These are phyloP conservation scores for Candida tetrigidarum DNA, from an alignment of 1,139 yeast species.

Conservation along the genomic window DNA sequence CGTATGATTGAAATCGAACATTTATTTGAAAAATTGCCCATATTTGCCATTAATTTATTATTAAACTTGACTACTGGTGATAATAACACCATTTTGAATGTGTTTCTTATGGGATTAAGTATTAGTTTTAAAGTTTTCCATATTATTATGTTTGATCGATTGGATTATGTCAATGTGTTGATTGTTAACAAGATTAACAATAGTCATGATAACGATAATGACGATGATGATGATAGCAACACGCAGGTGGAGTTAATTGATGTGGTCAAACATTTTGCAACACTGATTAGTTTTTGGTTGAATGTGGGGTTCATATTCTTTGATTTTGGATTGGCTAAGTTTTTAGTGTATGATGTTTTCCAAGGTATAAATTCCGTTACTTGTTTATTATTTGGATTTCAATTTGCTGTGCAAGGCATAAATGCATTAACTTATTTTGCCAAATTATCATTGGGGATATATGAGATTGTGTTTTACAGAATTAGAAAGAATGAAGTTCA, in stretches of 20 bases:
- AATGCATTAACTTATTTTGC: conserved; percentile 53
- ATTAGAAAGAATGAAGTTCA: conserved; percentile 16
- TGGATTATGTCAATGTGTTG: conserved; percentile 54
- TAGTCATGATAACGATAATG: too few species aligned
- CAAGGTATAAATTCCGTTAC: conserved; percentile 54
- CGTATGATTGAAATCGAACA: conserved; percentile 80
- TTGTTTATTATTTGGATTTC: conserved; percentile 72
- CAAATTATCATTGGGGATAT: conserved; percentile 56
- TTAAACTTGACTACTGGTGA: conserved; percentile 66
- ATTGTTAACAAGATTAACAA: conserved; percentile 31
- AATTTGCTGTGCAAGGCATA: conserved; percentile 67
- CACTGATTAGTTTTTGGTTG: conserved; percentile 26
- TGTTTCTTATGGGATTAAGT: conserved; percentile 45
- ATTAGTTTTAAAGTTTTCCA: conserved; percentile 72
- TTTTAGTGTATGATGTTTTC: conserved; percentile 63
- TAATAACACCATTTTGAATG: conserved; percentile 54
- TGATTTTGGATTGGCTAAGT: conserved; percentile 58
- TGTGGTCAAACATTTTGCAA: conserved; percentile 13
- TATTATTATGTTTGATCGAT: conserved; percentile 68
- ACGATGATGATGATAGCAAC: too few species aligned
- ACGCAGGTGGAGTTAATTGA: conserved; percentile 17
- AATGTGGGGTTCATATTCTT: conserved; percentile 45
- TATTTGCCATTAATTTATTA: conserved; percentile 59
- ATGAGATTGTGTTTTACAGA: conserved; percentile 52
- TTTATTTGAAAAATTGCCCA: conserved; percentile 68